phyloP scores from a whole-genome alignment of 2,329 filamentous ascomycete genomes.

The Ceratocystis huliohia region DNA sequence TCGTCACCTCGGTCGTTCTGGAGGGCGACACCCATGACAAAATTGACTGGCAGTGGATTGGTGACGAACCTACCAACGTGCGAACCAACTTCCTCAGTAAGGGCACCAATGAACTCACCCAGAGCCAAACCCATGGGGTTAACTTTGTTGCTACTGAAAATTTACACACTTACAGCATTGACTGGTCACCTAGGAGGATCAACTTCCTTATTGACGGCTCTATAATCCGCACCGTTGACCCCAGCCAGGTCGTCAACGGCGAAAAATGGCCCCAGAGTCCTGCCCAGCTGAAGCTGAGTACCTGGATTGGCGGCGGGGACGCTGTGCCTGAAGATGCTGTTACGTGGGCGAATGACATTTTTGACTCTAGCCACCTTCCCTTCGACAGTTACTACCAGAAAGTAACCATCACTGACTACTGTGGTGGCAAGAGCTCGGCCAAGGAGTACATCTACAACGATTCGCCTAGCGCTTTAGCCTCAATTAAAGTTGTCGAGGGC shows the following conservation, averaged over 20 bases:
- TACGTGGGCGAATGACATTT: conserved; percentile 55
- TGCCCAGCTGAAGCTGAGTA: conserved; percentile 51
- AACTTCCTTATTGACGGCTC: conserved; percentile 47
- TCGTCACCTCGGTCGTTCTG: conserved; percentile 66
- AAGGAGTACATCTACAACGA: conserved; percentile 40
- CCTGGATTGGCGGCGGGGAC: conserved; percentile 40
- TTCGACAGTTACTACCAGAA: conserved; percentile 46
- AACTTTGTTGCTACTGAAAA: conserved; percentile 28
- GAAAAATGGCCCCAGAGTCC: conserved; percentile 53
- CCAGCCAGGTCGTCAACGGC: conserved; percentile 33
- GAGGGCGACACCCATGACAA: conserved; percentile 68
- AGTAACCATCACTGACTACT: conserved; percentile 42
- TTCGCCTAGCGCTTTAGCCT: conserved; percentile 37
- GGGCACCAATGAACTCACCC: conserved; percentile 42
- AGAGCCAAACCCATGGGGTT: conserved; percentile 38
- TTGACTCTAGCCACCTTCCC: conserved; percentile 40
- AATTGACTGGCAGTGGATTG: conserved; percentile 61
- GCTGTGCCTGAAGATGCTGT: conserved; percentile 45
- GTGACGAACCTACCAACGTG: conserved; percentile 52
- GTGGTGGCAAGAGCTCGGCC: conserved; percentile 35
- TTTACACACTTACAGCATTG: conserved; percentile 53
- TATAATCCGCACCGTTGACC: conserved; percentile 36
- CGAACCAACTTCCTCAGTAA: conserved; percentile 77
- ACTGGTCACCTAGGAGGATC: conserved; percentile 50
- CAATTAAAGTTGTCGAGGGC: conserved; percentile 39